These are phyloP conservation scores for Yamadazyma atmosphaerica DNA, from an alignment of 1,139 yeast species.

Conservation along the genomic window DNA sequence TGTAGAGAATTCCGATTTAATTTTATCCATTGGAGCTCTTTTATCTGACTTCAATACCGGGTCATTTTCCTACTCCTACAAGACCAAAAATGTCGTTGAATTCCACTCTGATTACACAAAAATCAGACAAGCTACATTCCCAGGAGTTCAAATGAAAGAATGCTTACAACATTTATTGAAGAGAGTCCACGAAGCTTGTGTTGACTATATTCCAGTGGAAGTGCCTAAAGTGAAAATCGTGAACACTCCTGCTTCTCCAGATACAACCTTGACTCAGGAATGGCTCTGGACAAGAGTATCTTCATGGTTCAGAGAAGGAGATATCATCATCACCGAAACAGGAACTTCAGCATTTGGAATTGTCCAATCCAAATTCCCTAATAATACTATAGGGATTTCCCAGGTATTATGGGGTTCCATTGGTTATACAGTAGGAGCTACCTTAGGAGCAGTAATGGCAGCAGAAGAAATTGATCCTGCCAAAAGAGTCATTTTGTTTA, in stretches of 20 bases:
- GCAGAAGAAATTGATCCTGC: constrained; percentile 69
- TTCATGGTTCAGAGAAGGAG: constrained; percentile 76
- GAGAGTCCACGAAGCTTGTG: constrained; percentile 34
- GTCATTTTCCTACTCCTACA: constrained; percentile 79
- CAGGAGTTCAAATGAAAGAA: constrained; percentile 77
- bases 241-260: constrained; percentile 29
- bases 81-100: constrained; percentile 78
- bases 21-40: constrained; percentile 78
- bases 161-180: constrained; percentile 51
- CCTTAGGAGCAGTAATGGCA: constrained; percentile 83
- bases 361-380: constrained; percentile 75
- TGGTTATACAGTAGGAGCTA: constrained; percentile 85
- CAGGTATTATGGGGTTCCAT: constrained; percentile 92
- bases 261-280: constrained; percentile 58
- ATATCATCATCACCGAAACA: constrained; percentile 79
- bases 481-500: constrained; percentile 76
- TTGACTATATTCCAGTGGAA: constrained; percentile 43
- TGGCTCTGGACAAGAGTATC: constrained; percentile 82
- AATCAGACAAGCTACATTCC: constrained; percentile 73
- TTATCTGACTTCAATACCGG: constrained; percentile 90
- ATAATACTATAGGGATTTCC: constrained; percentile 71
- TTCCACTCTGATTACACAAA: constrained; percentile 88
- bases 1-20: constrained; percentile 76
- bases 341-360: constrained; percentile 92
- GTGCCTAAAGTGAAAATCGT: constrained; percentile 46